A percentile compares a stretch with the other conserved stretches of the same genome.
These are phyloP conservation scores for Umbelopsis sp. DNA, from an alignment of 192 early-diverging fungal species.

Conservation along the genomic window DNA sequence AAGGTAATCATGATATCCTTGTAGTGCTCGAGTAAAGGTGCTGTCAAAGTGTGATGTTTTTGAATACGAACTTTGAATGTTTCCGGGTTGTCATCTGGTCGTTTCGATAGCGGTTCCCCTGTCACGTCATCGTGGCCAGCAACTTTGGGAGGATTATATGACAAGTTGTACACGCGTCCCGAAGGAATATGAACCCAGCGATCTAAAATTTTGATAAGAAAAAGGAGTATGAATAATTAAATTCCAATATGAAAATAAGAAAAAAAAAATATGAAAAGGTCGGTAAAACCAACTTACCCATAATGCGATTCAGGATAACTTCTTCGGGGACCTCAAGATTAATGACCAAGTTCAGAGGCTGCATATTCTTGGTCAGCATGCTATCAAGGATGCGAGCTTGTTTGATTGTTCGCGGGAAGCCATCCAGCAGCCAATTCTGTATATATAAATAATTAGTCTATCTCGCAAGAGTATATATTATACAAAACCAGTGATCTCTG, in stretches of 20 bases:
- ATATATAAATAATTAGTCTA: neutral
- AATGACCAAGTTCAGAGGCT: constrained; percentile 82
- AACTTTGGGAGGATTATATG: constrained; percentile 88
- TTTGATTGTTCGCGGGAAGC: constrained; percentile 83
- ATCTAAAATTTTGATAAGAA: constrained; percentile 51
- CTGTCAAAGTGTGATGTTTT: constrained; percentile 75
- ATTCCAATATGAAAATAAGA: neutral
- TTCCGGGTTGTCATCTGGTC: constrained; percentile 88
- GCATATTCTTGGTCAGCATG: constrained; percentile 49
- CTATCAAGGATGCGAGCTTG: constrained; percentile 81
- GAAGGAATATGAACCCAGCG: constrained; percentile 92
- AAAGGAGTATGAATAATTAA: constrained; percentile 3
- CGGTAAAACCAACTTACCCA: constrained; percentile 48
- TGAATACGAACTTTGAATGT: constrained; percentile 71
- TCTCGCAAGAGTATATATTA: neutral
- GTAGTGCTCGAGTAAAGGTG: constrained; percentile 90
- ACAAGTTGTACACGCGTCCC: constrained; percentile 92
- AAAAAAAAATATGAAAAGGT: neutral
- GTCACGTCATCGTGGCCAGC: constrained; percentile 88
- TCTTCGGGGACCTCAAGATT: constrained; percentile 91
- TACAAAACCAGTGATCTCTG: neutral
- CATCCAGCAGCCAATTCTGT: constrained; percentile 83
- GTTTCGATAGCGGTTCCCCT: constrained; percentile 86
- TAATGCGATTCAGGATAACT: constrained; percentile 87
- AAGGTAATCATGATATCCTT: constrained; percentile 68